Conservation (phyloP, 345 rosid genomes). For the Citrus sp. region DNA sequence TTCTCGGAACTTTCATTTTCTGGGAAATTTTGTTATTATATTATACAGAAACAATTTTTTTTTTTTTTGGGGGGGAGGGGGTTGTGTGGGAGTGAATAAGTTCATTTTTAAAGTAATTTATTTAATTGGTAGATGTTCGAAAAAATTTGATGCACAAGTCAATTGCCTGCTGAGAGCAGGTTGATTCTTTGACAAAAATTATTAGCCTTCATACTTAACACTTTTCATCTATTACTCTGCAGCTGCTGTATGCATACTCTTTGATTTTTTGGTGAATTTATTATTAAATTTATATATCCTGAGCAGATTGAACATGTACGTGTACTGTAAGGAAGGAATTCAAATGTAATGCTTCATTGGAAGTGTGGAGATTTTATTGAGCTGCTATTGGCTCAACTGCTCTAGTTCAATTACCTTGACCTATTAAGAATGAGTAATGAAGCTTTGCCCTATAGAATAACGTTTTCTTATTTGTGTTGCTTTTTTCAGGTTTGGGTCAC, state of each 20-base stretch:
- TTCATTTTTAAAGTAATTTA: not conserved
- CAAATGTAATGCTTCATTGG: not conserved
- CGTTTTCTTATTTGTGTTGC: not conserved
- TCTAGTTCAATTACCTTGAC: not conserved
- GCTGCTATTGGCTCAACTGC: too few species aligned
- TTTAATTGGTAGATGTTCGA: not conserved
- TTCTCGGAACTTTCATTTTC: not conserved
- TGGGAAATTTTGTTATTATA: not conserved
- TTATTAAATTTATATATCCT: not conserved
- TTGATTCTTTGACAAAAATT: not conserved
- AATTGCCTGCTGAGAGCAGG: not conserved
- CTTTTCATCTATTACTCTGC: not conserved
- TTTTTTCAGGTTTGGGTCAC: slow-evolving; percentile 6
- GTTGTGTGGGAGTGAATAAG: not conserved
- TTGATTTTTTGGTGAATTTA: not conserved
- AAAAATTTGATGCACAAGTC: not conserved
- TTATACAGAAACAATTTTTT: not conserved
- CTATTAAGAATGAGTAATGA: not conserved
- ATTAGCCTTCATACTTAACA: not conserved
- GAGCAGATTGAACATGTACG: not conserved
- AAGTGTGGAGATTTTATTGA: too few species aligned
- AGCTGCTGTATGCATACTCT: not conserved
- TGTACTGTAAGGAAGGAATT: not conserved
- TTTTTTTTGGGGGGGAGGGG: not conserved
- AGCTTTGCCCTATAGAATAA: not conserved